A percentile compares a stretch with the other conserved stretches of the same genome.
Conservation (phyloP, 495 filamentous ascomycete species). For the Xylaria venustula region DNA sequence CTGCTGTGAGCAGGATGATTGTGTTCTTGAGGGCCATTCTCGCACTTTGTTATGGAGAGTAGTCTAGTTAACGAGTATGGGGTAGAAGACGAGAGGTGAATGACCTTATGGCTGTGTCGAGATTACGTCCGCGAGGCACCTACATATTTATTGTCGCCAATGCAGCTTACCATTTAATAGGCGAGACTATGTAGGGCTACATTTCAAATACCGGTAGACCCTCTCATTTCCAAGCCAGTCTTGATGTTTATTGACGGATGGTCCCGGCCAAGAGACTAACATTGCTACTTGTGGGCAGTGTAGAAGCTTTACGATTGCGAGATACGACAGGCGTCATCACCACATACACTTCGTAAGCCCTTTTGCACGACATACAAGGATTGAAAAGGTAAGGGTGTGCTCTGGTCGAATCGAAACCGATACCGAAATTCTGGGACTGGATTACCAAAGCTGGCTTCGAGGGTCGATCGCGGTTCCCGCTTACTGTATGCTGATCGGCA, state of each 20-base stretch:
- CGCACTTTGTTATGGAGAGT: neutral
- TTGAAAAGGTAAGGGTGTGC: neutral
- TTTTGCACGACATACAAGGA: too few relatives aligned
- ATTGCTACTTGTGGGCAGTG: neutral
- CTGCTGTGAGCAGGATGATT: slow-evolving; percentile 3
- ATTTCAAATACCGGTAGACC: neutral
- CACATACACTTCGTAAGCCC: too few relatives aligned
- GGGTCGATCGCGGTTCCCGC: neutral
- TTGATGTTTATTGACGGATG: neutral
- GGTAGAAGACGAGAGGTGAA: neutral
- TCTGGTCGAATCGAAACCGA: slow-evolving; percentile 4
- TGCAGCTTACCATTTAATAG: neutral
- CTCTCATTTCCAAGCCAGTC: neutral
- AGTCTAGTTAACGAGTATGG: too few relatives aligned
- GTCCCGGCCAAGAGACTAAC: neutral
- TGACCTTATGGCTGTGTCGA: neutral
- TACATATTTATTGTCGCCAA: too few relatives aligned
- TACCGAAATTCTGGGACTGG: neutral
- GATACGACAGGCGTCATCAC: neutral
- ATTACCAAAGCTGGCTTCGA: neutral
- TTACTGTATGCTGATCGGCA: neutral
- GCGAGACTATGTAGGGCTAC: neutral
- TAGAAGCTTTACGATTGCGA: slow-evolving; percentile 1
- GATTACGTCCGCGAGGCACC: too few relatives aligned
- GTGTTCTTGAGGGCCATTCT: slow-evolving; percentile 7